Evolutionary conservation across 2,329 filamentous ascomycete genomes (phyloP).

Genomic region (Calonectria honghensis): DNA sequence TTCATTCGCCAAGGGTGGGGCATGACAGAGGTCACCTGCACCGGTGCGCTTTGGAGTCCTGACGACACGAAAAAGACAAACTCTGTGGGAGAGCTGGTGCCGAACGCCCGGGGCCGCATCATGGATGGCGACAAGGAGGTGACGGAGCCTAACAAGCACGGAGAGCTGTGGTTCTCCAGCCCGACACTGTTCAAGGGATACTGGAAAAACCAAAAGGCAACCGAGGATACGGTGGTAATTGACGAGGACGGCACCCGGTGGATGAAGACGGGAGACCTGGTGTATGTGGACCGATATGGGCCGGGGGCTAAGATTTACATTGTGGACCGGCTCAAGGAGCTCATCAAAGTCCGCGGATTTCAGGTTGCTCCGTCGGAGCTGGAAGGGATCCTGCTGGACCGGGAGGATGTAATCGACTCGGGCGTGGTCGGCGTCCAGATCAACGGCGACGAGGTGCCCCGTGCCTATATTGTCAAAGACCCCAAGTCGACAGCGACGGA

Average conservation of each 20-base stretch:
- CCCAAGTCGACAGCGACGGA: conserved; percentile 14
- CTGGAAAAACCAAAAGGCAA: conserved; percentile 26
- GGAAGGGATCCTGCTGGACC: conserved; percentile 24
- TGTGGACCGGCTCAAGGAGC: conserved; percentile 29
- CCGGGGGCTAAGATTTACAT: conserved; percentile 25
- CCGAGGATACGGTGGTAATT: conserved; percentile 15
- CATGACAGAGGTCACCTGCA: conserved; percentile 27
- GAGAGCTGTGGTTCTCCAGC: conserved; percentile 27
- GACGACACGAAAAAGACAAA: conserved; percentile 2
- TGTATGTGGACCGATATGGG: conserved; percentile 21
- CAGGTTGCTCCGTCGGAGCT: conserved; percentile 29
- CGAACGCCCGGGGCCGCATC: conserved; percentile 15
- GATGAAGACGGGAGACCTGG: conserved; percentile 30
- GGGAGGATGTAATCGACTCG: conserved; percentile 3
- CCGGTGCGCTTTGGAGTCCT: conserved; percentile 4
- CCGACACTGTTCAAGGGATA: conserved; percentile 30
- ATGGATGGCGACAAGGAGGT: conserved; percentile 25
- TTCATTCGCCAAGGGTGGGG: conserved; percentile 29
- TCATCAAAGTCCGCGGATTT: conserved; percentile 32
- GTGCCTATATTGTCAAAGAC: conserved; percentile 20
- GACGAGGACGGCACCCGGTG: conserved; percentile 3
- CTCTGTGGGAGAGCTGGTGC: conserved; percentile 26
- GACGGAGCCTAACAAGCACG: conserved; percentile 15
- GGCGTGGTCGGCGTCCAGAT: conserved; percentile 19
- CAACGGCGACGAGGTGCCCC: conserved; percentile 13